Percentiles rank a stretch among this genome's conserved stretches.
These are phyloP conservation scores for Cryptosporidium sp. DNA, from an alignment of 169 alveolate species.

Conservation along the genomic window DNA sequence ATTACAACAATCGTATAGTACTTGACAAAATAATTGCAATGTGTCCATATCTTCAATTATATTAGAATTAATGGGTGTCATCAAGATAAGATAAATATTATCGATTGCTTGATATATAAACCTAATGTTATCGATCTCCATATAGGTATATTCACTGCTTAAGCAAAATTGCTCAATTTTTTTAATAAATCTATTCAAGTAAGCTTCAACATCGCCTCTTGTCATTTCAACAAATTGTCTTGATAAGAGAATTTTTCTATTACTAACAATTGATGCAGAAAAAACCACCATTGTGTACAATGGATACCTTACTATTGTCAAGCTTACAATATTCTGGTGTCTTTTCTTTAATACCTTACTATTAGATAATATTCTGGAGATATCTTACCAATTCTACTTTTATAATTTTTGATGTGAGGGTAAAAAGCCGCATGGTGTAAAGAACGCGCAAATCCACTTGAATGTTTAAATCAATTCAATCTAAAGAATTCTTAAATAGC, in stretches of 20 bases:
- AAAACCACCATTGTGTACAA: conserved; percentile 83
- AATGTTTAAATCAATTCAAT: background rate
- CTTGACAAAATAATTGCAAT: conserved; percentile 85
- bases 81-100: conserved; percentile 84
- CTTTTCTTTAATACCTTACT: background rate
- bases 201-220: conserved; percentile 87
- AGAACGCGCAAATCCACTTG: conserved; percentile 40
- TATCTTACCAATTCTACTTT: background rate
- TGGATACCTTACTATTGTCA: background rate
- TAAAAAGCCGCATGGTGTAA: conserved; percentile 28
- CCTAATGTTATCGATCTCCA: conserved; percentile 88
- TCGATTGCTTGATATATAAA: conserved; percentile 91
- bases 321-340: background rate
- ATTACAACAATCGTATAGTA: conserved; percentile 80
- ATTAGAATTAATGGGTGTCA: conserved; percentile 88
- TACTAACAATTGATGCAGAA: conserved; percentile 84
- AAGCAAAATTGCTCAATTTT: conserved; percentile 24
- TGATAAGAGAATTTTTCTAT: conserved; percentile 87
- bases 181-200: conserved; percentile 74
- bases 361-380: too few relatives aligned
- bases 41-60: conserved; percentile 92
- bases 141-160: conserved; percentile 87
- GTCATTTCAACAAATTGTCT: conserved; percentile 90
- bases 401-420: conserved; percentile 9
- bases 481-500: background rate